Evolutionary conservation across 129 eudicot genomes (phyloP).

Genomic region (Centaurea solstitialis): DNA sequence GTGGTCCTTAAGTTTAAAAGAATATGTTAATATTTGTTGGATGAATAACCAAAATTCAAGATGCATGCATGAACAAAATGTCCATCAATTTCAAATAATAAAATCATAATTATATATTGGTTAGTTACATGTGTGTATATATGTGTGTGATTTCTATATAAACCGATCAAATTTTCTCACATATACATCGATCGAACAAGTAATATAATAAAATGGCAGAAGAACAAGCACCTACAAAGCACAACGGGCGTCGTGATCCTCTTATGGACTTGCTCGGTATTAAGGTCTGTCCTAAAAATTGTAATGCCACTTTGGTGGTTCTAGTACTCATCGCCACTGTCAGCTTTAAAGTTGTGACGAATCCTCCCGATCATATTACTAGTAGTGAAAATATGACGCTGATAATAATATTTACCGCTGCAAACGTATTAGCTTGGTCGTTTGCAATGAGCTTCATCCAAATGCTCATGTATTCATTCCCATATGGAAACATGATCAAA

Average conservation of each 20-base stretch:
- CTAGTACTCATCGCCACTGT: background rate
- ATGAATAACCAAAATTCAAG: too few relatives aligned
- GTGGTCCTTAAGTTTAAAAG: too few relatives aligned
- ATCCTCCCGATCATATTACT: background rate
- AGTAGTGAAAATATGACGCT: too few relatives aligned
- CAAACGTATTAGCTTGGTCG: background rate
- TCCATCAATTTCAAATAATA: background rate
- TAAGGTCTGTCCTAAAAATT: too few relatives aligned
- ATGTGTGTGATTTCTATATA: background rate
- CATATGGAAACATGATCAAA: conserved; percentile 1
- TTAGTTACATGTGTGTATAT: too few relatives aligned
- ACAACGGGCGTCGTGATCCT: too few relatives aligned
- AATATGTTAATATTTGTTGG: too few relatives aligned
- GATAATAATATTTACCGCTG: background rate
- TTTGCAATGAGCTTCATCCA: background rate
- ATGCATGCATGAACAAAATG: too few relatives aligned
- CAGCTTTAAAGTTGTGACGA: background rate
- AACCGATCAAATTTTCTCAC: background rate
- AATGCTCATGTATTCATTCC: background rate
- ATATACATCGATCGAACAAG: too few relatives aligned
- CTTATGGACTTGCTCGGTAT: too few relatives aligned
- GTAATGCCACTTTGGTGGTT: background rate
- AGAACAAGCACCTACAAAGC: background rate
- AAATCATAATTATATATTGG: too few relatives aligned
- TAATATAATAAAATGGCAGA: background rate